Evolutionary conservation across 352 stramenopile genomes (phyloP), one percentile per base, ranked within the genome.

Genomic region (Phytophthora cajani): DNA sequence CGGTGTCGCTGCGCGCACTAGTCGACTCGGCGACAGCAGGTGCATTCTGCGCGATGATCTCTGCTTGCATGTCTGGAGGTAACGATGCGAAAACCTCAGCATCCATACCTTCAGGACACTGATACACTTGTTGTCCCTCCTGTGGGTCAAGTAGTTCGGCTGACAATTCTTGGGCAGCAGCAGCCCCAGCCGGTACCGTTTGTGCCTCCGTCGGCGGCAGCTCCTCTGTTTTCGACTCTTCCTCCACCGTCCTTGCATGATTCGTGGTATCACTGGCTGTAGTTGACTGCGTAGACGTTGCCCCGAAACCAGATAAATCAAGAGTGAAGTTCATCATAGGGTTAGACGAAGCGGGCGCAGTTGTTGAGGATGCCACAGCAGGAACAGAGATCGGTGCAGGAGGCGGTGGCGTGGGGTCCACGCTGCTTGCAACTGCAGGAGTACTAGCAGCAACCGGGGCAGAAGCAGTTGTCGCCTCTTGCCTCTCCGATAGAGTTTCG

Each of bases 11-110:
- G 10, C 55, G 71, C 9, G 62, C 65, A 21, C 66, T 71, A 25
- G 74, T 55, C 1, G 77, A 70, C 53, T 74, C 64, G 27, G 69
- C 33, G 19, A 67, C 58, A 36, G 74, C 60, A 61, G 86, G 81
- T 17, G 79, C 72, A 47, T 83, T 83, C 65, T 98, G 87, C 3
- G 90, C 88, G 46, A 99, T 71, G 63, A 99, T 96, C 73, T 99
- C 98, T 56, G 92, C 86, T 78, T 99, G 97, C 96, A 99, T 99
- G 62, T 99, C 97, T 3, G 89, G 53, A 42, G 98, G 98, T 51
- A 99, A 80, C 16, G 87, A 98, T 27, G 89, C 86, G 75, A 99
- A 99, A 1, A 99, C 98, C 74, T 99, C 98, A 19, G 85, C 84
- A 83, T 99, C 98, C 73, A 99, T 97, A 27, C 97, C 97, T 64